phyloP scores from a whole-genome alignment of 139 green algal genomes.

The Tetradesmus obliquus region DNA sequence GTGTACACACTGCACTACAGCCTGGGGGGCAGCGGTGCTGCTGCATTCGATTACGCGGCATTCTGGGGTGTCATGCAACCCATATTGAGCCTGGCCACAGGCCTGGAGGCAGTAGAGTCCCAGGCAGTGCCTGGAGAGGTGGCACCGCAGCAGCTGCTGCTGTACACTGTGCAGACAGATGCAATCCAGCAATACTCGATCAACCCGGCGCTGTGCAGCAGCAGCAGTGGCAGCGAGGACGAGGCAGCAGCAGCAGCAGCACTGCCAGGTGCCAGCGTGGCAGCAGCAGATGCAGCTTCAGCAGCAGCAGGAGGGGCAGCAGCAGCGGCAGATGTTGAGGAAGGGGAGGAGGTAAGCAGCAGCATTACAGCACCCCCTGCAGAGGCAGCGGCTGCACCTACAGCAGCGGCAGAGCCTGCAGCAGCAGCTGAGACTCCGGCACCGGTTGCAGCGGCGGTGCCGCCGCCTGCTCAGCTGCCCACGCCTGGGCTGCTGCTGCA shows the following conservation, averaged over 20 bases:
- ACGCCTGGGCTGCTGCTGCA: slow-evolving; percentile 37
- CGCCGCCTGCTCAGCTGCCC: slow-evolving; percentile 27
- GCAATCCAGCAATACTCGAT: slow-evolving; percentile 92
- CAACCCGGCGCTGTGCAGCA: slow-evolving; percentile 64
- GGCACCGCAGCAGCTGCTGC: slow-evolving; percentile 43
- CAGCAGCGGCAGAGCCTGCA: background rate
- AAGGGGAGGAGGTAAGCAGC: slow-evolving; percentile 29
- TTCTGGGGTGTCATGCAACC: slow-evolving; percentile 82
- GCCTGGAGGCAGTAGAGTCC: slow-evolving; percentile 48
- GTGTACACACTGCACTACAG: slow-evolving; percentile 80
- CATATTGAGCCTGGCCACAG: slow-evolving; percentile 78
- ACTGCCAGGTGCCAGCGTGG: background rate
- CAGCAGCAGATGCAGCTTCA: background rate
- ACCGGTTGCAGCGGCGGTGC: slow-evolving; percentile 10
- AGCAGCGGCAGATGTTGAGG: slow-evolving; percentile 25
- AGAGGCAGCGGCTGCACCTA: background rate
- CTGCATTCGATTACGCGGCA: slow-evolving; percentile 73
- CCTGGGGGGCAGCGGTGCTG: background rate
- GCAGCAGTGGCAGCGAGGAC: background rate
- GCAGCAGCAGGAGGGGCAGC: background rate
- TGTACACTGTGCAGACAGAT: slow-evolving; percentile 84
- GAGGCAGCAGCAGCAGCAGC: background rate
- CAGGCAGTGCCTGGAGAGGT: slow-evolving; percentile 22
- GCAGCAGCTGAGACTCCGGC: background rate
- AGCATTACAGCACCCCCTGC: background rate